These are phyloP conservation scores for Ciborinia camelliae DNA, from an alignment of 2,329 filamentous ascomycete species.

Conservation along the genomic window DNA sequence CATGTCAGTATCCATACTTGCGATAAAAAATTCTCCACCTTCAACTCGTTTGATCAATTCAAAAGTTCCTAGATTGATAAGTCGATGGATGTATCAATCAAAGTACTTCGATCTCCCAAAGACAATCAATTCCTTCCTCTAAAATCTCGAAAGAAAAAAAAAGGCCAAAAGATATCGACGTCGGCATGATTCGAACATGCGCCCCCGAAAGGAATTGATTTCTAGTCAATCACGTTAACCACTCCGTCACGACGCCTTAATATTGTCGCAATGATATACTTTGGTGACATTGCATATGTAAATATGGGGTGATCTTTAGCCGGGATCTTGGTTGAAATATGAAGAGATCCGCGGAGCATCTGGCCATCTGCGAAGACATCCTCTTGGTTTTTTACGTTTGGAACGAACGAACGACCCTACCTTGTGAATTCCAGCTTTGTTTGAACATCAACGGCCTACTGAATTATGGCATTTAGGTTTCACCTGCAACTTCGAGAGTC, in stretches of 20 bases:
- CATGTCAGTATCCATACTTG: neutral
- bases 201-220: constrained; percentile 18
- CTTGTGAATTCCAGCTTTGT: neutral
- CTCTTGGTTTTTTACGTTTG: neutral
- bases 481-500: neutral
- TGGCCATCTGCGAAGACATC: neutral
- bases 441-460: neutral
- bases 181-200: constrained; percentile 18
- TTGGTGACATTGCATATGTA: neutral
- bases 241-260: constrained; percentile 11
- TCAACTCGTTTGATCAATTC: neutral
- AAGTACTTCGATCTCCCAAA: no score
- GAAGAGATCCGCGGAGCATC: neutral
- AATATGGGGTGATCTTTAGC: neutral
- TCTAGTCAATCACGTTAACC: constrained; percentile 18
- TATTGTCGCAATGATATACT: rapidly evolving
- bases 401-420: neutral
- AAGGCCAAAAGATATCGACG: neutral
- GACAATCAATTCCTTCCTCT: neutral
- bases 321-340: neutral
- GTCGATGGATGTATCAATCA: neutral
- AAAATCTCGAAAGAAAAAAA: neutral
- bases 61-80: neutral
- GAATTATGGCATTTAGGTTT: no score
- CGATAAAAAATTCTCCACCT: neutral